Conservation (phyloP, 2,329 filamentous ascomycete species). For the Dactylellina leptospora region DNA sequence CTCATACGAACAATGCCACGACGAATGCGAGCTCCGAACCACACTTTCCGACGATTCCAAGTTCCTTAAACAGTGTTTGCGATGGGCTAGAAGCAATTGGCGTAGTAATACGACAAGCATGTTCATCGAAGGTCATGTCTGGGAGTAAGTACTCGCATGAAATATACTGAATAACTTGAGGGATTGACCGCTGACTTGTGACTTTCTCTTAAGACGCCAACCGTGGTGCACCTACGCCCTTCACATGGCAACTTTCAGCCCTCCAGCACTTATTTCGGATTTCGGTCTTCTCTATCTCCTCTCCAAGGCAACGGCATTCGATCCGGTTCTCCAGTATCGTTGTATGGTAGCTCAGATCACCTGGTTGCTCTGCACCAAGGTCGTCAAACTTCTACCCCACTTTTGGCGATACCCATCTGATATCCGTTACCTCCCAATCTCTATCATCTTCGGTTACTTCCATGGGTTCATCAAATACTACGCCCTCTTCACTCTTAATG, state of each 20-base stretch:
- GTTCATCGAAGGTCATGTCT: constrained; percentile 81
- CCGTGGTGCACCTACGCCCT: constrained; percentile 93
- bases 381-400: constrained; percentile 86
- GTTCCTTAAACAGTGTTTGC: constrained; percentile 90
- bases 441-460: constrained; percentile 88
- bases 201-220: constrained; percentile 73
- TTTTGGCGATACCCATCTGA: constrained; percentile 86
- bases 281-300: constrained; percentile 74
- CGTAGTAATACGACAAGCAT: constrained; percentile 93
- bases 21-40: constrained; percentile 88
- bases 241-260: constrained; percentile 90
- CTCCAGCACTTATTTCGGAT: constrained; percentile 82
- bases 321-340: constrained; percentile 65
- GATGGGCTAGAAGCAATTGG: constrained; percentile 98
- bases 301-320: constrained; percentile 74
- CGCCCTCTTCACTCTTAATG: constrained; percentile 80
- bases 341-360: constrained; percentile 71
- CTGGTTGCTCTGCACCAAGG: constrained; percentile 89
- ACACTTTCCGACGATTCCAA: constrained; percentile 88
- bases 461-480: constrained; percentile 93
- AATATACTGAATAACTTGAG: background rate
- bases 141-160: constrained; percentile 71
- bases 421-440: constrained; percentile 80
- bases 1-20: constrained; percentile 93
- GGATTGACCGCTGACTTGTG: constrained; percentile 21